Percentiles rank a stretch among this genome's conserved stretches.
Conservation (phyloP, 2,329 filamentous ascomycete species). For the Alternaria brassicae region DNA sequence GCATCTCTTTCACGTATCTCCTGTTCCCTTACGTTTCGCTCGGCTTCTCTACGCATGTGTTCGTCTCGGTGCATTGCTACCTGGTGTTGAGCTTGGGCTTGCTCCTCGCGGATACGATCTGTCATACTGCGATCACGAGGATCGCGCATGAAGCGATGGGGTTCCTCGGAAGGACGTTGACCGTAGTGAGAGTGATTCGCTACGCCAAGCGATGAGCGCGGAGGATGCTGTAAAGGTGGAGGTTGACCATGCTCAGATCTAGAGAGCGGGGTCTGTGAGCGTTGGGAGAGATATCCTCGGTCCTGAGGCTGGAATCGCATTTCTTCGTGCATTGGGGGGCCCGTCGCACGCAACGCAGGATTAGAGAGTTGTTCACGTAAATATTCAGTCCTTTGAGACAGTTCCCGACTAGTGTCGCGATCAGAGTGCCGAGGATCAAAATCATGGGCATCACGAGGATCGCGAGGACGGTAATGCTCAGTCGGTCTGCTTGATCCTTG, state of each 20-base stretch:
- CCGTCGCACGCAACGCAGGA: constrained; percentile 28
- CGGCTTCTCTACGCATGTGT: constrained; percentile 29
- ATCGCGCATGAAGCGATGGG: constrained; percentile 31
- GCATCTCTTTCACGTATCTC: constrained; percentile 28
- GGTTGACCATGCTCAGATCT: constrained; percentile 38
- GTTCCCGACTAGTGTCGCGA: constrained; percentile 44
- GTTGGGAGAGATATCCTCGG: constrained; percentile 36
- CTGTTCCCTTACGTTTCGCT: constrained; percentile 32
- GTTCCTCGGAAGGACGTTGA: constrained; percentile 40
- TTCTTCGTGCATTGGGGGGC: constrained; percentile 36
- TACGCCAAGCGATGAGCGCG: constrained; percentile 40
- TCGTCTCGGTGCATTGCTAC: constrained; percentile 34
- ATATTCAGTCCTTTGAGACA: constrained; percentile 40
- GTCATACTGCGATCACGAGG: constrained; percentile 34
- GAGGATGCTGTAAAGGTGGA: constrained; percentile 42
- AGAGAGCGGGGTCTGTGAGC: constrained; percentile 46
- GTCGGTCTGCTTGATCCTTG: constrained; percentile 32
- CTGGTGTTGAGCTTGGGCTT: constrained; percentile 33
- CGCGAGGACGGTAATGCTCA: constrained; percentile 40
- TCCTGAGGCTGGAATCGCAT: constrained; percentile 41
- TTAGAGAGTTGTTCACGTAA: constrained; percentile 42
- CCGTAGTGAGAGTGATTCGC: constrained; percentile 36
- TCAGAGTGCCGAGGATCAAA: constrained; percentile 41
- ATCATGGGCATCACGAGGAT: constrained; percentile 40
- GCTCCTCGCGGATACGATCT: constrained; percentile 42